Percentiles rank a stretch among this genome's conserved stretches.
Conservation (phyloP, 2,329 filamentous ascomycete genomes). For the Hymenoscyphus fraxineus region DNA sequence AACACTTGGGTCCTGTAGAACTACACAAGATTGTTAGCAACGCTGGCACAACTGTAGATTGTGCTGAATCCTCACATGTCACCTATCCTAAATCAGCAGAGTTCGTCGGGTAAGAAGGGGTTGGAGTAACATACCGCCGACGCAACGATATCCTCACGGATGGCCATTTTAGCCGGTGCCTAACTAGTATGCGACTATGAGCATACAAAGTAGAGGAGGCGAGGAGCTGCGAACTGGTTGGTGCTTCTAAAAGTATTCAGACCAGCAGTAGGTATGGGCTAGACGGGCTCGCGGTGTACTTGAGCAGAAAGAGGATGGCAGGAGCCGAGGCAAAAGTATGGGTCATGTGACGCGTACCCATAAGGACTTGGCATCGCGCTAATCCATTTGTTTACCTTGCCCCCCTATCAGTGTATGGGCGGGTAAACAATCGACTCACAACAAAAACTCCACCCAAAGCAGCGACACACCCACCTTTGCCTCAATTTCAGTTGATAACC, state of each 20-base stretch:
- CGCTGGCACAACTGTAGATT: neutral
- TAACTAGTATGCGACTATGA: slow-evolving; percentile 5
- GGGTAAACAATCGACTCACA: slow-evolving; percentile 4
- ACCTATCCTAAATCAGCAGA: slow-evolving; percentile 32
- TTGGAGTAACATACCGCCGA: slow-evolving; percentile 63
- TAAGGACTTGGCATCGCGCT: slow-evolving; percentile 10
- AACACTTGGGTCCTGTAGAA: slow-evolving; percentile 92
- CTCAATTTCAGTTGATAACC: neutral
- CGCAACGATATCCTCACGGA: slow-evolving; percentile 87
- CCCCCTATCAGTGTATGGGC: neutral
- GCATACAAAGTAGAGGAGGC: neutral
- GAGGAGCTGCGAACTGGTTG: neutral
- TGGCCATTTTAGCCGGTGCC: slow-evolving; percentile 56
- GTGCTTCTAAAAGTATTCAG: neutral
- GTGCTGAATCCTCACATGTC: slow-evolving; percentile 33
- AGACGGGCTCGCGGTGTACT: neutral
- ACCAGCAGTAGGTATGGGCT: neutral
- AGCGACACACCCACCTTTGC: neutral
- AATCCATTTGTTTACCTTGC: slow-evolving; percentile 23
- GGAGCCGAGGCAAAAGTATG: slow-evolving; percentile 19
- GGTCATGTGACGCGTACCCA: slow-evolving; percentile 5
- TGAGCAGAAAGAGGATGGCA: slow-evolving; percentile 17
- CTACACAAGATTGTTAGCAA: slow-evolving; percentile 42
- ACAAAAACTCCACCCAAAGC: slow-evolving; percentile 19
- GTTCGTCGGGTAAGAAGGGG: slow-evolving; percentile 11